A percentile compares a stretch with the other conserved stretches of the same genome.
These are phyloP conservation scores for Viridothelium virens DNA, from an alignment of 495 filamentous ascomycete species.

Conservation along the genomic window DNA sequence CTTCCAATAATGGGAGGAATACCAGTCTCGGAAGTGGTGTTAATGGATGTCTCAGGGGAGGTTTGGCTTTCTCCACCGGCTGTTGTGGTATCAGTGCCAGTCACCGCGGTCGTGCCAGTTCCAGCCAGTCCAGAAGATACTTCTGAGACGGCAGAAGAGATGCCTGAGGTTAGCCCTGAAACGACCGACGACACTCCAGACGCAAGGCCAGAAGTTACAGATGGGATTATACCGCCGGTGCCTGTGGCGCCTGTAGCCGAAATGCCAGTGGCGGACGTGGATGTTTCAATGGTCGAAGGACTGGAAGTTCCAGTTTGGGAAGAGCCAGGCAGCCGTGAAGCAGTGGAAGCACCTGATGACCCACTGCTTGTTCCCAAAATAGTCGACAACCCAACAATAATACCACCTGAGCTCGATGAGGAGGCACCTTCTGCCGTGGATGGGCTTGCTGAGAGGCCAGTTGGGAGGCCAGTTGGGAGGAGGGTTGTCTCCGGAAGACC, in stretches of 20 bases:
- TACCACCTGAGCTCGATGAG: constrained; percentile 1
- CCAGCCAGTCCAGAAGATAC: constrained; percentile 11
- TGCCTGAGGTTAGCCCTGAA: constrained; percentile 21
- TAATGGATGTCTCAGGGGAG: background rate
- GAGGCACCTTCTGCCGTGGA: background rate
- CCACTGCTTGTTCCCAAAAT: background rate
- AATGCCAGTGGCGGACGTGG: background rate
- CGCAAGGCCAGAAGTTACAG: constrained; percentile 1
- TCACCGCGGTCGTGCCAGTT: background rate
- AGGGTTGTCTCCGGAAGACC: background rate
- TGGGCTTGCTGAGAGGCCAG: background rate
- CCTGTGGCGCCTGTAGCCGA: background rate
- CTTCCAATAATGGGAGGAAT: background rate
- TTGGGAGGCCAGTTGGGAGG: background rate
- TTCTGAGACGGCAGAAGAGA: constrained; percentile 20
- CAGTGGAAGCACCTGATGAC: background rate
- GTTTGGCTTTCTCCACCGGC: background rate
- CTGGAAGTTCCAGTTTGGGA: background rate
- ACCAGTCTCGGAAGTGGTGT: background rate
- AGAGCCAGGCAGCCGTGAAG: constrained; percentile 7
- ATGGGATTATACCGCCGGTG: background rate
- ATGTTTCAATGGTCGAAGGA: constrained; percentile 1
- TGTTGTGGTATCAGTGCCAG: background rate
- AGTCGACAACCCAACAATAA: constrained; percentile 7
- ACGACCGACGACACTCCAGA: constrained; percentile 14